phyloP scores from a whole-genome alignment of 345 rosid genomes.

The Clausena lansium region DNA sequence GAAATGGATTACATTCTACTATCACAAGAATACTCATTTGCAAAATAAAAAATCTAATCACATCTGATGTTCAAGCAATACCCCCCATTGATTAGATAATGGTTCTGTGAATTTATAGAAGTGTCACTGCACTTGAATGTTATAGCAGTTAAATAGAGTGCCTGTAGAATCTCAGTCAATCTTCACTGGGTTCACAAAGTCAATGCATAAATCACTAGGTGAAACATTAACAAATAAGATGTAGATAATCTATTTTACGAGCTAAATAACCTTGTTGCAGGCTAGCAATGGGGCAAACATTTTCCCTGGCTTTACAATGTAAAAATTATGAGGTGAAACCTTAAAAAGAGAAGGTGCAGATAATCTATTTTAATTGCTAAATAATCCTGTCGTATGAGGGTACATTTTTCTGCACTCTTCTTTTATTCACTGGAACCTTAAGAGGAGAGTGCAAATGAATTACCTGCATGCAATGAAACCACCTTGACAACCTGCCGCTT shows the following conservation, averaged over 20 bases:
- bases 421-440: constrained; percentile 1
- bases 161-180: neutral
- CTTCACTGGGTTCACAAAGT: neutral
- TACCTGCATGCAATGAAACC: constrained; percentile 98
- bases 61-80: neutral
- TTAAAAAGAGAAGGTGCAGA: neutral
- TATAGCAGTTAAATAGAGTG: neutral
- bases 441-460: constrained; percentile 1
- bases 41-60: neutral
- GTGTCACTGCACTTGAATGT: neutral
- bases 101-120: neutral
- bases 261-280: neutral
- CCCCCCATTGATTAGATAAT: neutral
- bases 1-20: neutral
- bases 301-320: neutral
- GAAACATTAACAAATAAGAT: neutral
- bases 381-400: neutral
- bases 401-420: neutral
- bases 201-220: neutral
- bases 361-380: neutral
- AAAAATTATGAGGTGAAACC: too few relatives aligned
- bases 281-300: neutral
- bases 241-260: neutral
- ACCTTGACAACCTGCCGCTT: constrained; percentile 98
- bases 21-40: neutral